Evolutionary conservation across 192 early-diverging fungal genomes (phyloP).

Genomic region (Umbelopsis sp.): DNA sequence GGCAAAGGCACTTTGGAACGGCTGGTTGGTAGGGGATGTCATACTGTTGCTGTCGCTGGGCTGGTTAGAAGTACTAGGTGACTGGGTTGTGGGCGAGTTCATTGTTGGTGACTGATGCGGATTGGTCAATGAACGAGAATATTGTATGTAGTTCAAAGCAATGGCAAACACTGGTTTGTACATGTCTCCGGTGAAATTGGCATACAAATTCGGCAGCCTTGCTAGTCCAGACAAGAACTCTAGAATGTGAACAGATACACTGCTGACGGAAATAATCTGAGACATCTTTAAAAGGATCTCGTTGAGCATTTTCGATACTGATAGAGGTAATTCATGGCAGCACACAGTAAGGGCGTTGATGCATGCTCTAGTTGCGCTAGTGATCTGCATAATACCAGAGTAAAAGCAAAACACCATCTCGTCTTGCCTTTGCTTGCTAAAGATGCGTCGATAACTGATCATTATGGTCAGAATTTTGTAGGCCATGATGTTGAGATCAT

Average conservation of each 20-base stretch:
- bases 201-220: constrained; percentile 72
- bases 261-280: constrained; percentile 77
- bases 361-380: constrained; percentile 74
- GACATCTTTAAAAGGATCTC: constrained; percentile 75
- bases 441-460: constrained; percentile 67
- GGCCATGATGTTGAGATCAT: constrained; percentile 66
- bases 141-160: constrained; percentile 85
- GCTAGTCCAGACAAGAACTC: constrained; percentile 92
- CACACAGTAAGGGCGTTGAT: constrained; percentile 80
- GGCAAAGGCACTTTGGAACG: constrained; percentile 53
- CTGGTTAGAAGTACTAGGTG: constrained; percentile 14
- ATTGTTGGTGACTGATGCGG: constrained; percentile 18
- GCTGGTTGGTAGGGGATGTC: not conserved
- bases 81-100: constrained; percentile 26
- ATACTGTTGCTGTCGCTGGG: constrained; percentile 15
- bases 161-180: constrained; percentile 91
- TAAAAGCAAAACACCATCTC: constrained; percentile 74
- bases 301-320: constrained; percentile 73
- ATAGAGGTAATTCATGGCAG: constrained; percentile 79
- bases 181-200: constrained; percentile 78
- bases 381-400: constrained; percentile 70
- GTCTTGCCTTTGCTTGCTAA: constrained; percentile 69
- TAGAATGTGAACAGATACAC: constrained; percentile 83
- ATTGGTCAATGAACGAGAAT: constrained; percentile 45
- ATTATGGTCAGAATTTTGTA: constrained; percentile 68